Conservation (phyloP, 768 basidiomycete species). For the Omphalotus guepiniiformis region DNA sequence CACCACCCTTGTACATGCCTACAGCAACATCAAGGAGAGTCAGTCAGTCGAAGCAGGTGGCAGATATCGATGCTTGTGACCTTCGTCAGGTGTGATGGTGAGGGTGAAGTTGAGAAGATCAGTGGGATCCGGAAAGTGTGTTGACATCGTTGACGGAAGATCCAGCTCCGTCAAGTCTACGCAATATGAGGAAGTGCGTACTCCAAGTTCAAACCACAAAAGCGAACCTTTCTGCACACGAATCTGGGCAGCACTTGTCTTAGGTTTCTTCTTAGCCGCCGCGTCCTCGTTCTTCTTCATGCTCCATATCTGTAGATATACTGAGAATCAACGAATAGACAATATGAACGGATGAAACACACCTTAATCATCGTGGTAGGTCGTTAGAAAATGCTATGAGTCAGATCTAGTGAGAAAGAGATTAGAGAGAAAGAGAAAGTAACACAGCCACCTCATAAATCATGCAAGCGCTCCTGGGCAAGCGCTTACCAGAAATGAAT, state of each 20-base stretch:
- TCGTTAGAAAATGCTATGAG: slow-evolving; percentile 5
- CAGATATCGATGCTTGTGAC: slow-evolving; percentile 30
- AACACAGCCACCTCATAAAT: background rate
- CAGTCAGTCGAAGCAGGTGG: background rate
- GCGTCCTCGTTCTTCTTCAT: slow-evolving; percentile 99
- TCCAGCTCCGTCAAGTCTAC: slow-evolving; percentile 96
- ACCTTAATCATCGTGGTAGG: slow-evolving; percentile 18
- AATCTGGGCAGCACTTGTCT: slow-evolving; percentile 97
- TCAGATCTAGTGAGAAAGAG: slow-evolving; percentile 1
- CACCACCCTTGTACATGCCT: slow-evolving; percentile 99
- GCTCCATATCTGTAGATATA: slow-evolving; percentile 81
- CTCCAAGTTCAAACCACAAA: background rate
- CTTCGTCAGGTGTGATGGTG: slow-evolving; percentile 96
- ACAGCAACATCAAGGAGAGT: background rate
- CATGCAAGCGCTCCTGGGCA: background rate
- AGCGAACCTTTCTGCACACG: slow-evolving; percentile 95
- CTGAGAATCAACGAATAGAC: background rate
- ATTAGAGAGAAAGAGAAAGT: background rate
- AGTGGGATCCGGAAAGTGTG: slow-evolving; percentile 84
- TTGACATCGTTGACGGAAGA: slow-evolving; percentile 94
- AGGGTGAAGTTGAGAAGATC: slow-evolving; percentile 97
- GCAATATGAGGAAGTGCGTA: background rate
- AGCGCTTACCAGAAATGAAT: background rate
- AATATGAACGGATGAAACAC: background rate
- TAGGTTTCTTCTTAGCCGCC: slow-evolving; percentile 96